Evolutionary conservation across 2,329 filamentous ascomycete species (phyloP).

Genomic region (Fusarium mangiferae): DNA sequence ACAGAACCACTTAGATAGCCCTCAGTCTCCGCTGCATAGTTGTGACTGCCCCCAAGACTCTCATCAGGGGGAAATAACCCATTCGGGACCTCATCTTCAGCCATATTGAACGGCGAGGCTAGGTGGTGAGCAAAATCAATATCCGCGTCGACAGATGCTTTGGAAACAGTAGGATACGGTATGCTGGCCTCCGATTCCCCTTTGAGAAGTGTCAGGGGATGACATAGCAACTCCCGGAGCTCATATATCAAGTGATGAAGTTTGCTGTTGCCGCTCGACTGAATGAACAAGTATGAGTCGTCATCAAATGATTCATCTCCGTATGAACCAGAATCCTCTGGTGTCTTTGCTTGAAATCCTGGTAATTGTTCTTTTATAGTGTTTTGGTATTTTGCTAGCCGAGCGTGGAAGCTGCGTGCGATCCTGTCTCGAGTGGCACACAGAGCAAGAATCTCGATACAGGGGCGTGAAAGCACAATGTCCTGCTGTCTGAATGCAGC

Average conservation of each 20-base stretch:
- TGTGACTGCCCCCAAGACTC: rapidly evolving
- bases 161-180: neutral
- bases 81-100: neutral
- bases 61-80: neutral
- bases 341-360: rapidly evolving
- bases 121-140: neutral
- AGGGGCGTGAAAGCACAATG: too few species aligned
- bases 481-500: too few species aligned
- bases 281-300: neutral
- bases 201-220: neutral
- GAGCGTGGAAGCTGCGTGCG: neutral
- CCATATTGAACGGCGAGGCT: neutral
- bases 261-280: rapidly evolving
- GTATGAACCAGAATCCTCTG: rapidly evolving
- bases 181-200: rapidly evolving
- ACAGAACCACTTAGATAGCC: neutral
- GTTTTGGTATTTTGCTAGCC: rapidly evolving
- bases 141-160: neutral
- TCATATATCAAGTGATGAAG: neutral
- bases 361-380: rapidly evolving
- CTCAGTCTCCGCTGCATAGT: rapidly evolving
- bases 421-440: neutral
- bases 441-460: neutral
- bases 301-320: rapidly evolving
- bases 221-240: neutral